A percentile compares a stretch with the other conserved stretches of the same genome.
Evolutionary conservation across 2,329 filamentous ascomycete genomes (phyloP).

Genomic region (Lachnellula subtilissima): DNA sequence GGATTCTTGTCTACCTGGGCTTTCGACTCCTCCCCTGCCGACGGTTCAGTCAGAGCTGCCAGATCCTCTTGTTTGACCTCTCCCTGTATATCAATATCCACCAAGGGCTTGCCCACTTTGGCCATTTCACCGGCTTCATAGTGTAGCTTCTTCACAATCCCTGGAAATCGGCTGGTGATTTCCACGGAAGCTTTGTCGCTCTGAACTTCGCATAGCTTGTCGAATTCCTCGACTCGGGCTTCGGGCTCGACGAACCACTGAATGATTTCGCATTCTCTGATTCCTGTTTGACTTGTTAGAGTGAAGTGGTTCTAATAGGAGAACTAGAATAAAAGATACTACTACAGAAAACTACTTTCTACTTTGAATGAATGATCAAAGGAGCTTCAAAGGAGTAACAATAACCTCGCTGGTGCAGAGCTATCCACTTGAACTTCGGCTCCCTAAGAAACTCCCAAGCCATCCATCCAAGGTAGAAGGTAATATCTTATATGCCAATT

Average conservation of each 20-base stretch:
- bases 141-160: slow-evolving; percentile 92
- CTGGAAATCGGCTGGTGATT: slow-evolving; percentile 93
- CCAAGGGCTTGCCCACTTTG: slow-evolving; percentile 86
- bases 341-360: background rate
- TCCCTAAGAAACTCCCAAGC: background rate
- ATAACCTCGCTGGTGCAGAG: no score
- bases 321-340: background rate
- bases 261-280: slow-evolving; percentile 97
- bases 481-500: background rate
- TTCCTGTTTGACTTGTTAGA: slow-evolving; percentile 53
- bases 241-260: slow-evolving; percentile 99
- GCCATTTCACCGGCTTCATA: slow-evolving; percentile 97
- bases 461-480: background rate
- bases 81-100: slow-evolving; percentile 90
- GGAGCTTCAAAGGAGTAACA: background rate
- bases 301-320: background rate
- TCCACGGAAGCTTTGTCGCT: slow-evolving; percentile 89
- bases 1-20: slow-evolving; percentile 8
- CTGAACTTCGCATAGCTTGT: slow-evolving; percentile 95
- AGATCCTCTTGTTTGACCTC: slow-evolving; percentile 62
- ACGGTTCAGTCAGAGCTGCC: slow-evolving; percentile 34
- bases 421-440: background rate
- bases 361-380: background rate
- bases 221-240: slow-evolving; percentile 94
- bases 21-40: slow-evolving; percentile 17